These are phyloP conservation scores for Miscanthus lutarioriparius DNA, from an alignment of 176 grass and related monocot genomes.

Conservation along the genomic window DNA sequence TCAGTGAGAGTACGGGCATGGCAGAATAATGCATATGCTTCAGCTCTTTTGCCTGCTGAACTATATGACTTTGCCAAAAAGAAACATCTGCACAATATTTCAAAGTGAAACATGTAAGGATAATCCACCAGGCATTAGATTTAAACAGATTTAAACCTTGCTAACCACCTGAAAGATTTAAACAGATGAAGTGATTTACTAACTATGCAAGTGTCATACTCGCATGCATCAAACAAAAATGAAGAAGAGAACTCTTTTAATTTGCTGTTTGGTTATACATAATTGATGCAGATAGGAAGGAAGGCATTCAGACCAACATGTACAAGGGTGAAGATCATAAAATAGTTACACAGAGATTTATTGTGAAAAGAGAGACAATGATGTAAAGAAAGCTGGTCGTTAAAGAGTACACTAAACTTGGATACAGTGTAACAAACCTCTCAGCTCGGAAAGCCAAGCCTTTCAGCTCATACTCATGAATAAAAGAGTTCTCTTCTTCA, in stretches of 20 bases:
- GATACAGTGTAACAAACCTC: slow-evolving; percentile 51
- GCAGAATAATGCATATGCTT: slow-evolving; percentile 86
- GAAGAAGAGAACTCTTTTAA: not conserved
- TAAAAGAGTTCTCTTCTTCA: slow-evolving; percentile 73
- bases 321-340: not conserved
- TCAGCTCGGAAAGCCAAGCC: slow-evolving; percentile 76
- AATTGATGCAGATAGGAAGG: not conserved
- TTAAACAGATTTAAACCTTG: slow-evolving; percentile 10
- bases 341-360: not conserved
- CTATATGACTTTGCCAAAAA: slow-evolving; percentile 97
- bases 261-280: not conserved
- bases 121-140: not conserved
- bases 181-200: slow-evolving; percentile 4
- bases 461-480: slow-evolving; percentile 74
- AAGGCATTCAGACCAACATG: not conserved
- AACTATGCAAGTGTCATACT: not conserved
- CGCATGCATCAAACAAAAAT: not conserved
- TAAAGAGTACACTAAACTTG: not conserved
- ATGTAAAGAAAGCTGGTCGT: not conserved
- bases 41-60: slow-evolving; percentile 88
- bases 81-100: slow-evolving; percentile 70
- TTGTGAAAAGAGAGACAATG: not conserved
- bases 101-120: slow-evolving; percentile 32
- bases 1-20: slow-evolving; percentile 68
- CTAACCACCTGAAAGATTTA: not conserved